Conservation (phyloP, 371 early-diverging fungal species). For the Quaeritorhiza haematococci region DNA sequence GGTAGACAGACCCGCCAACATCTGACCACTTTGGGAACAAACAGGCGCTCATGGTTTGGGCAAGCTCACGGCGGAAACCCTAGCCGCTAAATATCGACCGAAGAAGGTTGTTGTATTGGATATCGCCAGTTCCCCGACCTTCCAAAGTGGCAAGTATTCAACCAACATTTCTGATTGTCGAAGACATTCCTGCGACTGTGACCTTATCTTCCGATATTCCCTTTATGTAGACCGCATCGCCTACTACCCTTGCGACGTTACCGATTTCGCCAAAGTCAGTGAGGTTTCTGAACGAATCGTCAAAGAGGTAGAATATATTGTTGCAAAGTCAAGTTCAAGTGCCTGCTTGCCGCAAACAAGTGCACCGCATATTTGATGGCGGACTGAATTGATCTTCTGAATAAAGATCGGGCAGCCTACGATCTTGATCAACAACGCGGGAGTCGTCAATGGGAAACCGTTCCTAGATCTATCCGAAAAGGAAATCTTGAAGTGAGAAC, state of each 20-base stretch:
- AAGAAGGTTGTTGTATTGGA: constrained; percentile 47
- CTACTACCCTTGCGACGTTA: constrained; percentile 51
- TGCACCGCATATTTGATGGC: background rate
- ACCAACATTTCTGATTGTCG: background rate
- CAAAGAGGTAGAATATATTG: constrained; percentile 20
- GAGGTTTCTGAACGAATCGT: constrained; percentile 40
- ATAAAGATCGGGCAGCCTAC: constrained; percentile 46
- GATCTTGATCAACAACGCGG: constrained; percentile 60
- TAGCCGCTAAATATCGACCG: constrained; percentile 28
- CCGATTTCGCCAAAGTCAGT: constrained; percentile 37
- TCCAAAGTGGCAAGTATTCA: constrained; percentile 8
- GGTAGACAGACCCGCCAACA: background rate
- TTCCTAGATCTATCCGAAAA: constrained; percentile 37
- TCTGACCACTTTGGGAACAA: background rate
- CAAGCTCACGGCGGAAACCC: constrained; percentile 28
- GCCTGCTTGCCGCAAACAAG: too few species aligned
- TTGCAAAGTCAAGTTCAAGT: background rate
- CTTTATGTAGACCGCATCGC: constrained; percentile 11
- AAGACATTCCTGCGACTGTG: background rate
- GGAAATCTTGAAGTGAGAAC: constrained; percentile 38
- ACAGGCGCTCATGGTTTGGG: constrained; percentile 52
- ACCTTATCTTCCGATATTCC: background rate
- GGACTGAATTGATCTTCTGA: background rate
- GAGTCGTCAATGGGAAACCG: constrained; percentile 42
- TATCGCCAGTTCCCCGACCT: constrained; percentile 26